Evolutionary conservation across 2,329 filamentous ascomycete genomes (phyloP).

Genomic region (Colletotrichum agaves): DNA sequence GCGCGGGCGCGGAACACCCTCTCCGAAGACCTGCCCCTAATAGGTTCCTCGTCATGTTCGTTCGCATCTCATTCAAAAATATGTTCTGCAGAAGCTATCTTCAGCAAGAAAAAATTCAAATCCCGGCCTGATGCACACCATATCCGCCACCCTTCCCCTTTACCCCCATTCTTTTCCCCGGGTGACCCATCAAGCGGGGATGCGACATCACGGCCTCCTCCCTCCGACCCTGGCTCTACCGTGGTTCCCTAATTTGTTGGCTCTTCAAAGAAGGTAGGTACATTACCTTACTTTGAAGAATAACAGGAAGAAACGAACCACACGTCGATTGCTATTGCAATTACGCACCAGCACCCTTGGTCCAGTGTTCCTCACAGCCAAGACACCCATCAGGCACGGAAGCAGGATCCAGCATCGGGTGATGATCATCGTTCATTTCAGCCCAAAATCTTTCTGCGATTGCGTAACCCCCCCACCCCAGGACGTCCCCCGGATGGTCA

Average conservation of each 20-base stretch:
- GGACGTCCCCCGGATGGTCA: too few relatives aligned
- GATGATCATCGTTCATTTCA: conserved; percentile 33
- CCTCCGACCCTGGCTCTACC: not conserved
- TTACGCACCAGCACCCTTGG: not conserved
- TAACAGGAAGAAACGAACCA: not conserved
- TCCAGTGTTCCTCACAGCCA: not conserved
- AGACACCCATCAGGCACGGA: conserved; percentile 27
- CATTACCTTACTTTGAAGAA: not conserved
- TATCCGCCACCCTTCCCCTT: not conserved
- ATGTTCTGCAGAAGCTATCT: not conserved
- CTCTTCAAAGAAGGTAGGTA: not conserved
- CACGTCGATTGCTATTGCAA: conserved; percentile 4
- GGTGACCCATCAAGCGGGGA: conserved; percentile 28
- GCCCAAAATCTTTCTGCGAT: conserved; percentile 21
- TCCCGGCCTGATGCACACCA: not conserved
- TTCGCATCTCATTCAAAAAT: not conserved
- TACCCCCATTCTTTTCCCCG: conserved; percentile 13
- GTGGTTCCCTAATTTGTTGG: conserved; percentile 2
- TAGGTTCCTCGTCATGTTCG: not conserved
- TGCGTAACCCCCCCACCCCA: too few relatives aligned
- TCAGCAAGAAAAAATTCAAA: not conserved
- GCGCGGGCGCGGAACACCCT: conserved; percentile 4
- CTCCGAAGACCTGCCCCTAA: not conserved
- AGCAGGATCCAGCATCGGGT: conserved; percentile 13
- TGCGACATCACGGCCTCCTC: conserved; percentile 23